A percentile compares a stretch with the other conserved stretches of the same genome.
These are phyloP conservation scores for Artemisia argyi DNA, from an alignment of 129 eudicot species.

Conservation along the genomic window DNA sequence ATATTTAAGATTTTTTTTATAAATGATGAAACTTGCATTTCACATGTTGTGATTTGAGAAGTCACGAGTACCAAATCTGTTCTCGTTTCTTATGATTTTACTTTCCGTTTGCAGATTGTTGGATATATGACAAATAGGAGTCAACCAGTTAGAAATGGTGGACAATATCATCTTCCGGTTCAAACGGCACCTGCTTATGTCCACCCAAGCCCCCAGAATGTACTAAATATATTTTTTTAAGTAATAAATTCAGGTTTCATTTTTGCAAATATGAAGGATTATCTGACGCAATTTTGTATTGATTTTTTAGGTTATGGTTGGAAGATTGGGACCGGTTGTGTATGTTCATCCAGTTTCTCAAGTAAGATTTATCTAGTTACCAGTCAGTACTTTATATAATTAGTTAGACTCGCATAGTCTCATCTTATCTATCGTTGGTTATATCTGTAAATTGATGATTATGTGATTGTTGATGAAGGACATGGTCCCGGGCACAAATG, in stretches of 20 bases:
- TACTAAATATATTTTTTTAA: slow-evolving; percentile 24
- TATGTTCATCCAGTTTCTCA: slow-evolving; percentile 80
- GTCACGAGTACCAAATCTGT: not conserved
- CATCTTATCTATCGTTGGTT: not conserved
- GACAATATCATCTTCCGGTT: slow-evolving; percentile 64
- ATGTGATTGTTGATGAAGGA: slow-evolving; percentile 47
- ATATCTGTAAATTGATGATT: not conserved
- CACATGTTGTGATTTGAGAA: not conserved
- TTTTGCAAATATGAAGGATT: slow-evolving; percentile 6
- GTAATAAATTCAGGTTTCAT: not conserved
- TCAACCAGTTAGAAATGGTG: slow-evolving; percentile 57
- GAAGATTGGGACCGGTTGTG: slow-evolving; percentile 70
- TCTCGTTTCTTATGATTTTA: not conserved
- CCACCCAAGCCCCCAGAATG: slow-evolving; percentile 68
- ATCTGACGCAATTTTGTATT: not conserved
- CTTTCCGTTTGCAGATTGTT: slow-evolving; percentile 49
- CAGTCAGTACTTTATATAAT: not conserved
- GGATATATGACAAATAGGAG: slow-evolving; percentile 47
- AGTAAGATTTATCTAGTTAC: slow-evolving; percentile 46
- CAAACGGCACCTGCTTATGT: slow-evolving; percentile 63
- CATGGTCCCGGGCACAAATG: slow-evolving; percentile 51
- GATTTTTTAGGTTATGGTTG: slow-evolving; percentile 65
- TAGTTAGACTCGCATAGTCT: not conserved
- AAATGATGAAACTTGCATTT: not conserved
- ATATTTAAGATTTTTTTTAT: no score